Evolutionary conservation across 2,329 filamentous ascomycete species (phyloP), one percentile per base, ranked within the genome.

Genomic region (Gnomoniopsis smithogilvyi): DNA sequence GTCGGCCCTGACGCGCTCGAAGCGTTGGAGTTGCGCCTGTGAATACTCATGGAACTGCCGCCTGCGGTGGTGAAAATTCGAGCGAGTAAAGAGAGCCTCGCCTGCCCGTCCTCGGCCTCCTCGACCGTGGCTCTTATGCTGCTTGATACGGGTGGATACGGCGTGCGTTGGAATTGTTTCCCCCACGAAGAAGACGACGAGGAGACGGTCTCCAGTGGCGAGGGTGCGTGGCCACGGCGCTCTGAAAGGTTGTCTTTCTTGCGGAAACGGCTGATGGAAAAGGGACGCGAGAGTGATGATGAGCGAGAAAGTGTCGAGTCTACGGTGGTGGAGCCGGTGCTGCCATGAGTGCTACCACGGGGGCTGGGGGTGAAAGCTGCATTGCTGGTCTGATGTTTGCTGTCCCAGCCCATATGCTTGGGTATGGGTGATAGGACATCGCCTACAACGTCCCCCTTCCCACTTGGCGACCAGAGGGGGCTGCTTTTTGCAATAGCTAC

Each of bases 31-130:
- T 30, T 36, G 26, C 51, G 51, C 45, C 43, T 54, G 22, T 22
- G 14, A 21, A 24, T 52, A 48, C 56, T 46, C 22, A 12, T 26
- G n/a, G 22, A n/a, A 43, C 53, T 26, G 33, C 26, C 10, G 33
- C 53, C 38, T 3, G 33, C 43, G 4, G 52, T 22, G 17, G 52
- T 33, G 4, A 62, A 59, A 7, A 62, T 54, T 41, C 51, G 51
- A 17, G 45, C 50, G 30, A 62, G 49, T 45, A 62, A 41, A 21
- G 60, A 60, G 21, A 55, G 46, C 21, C 60, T 53, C 45, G 51
- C 46, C 21, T 49, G 47, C 30, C 38, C 21, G 45, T 54, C 50
- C 14, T 56, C 58, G 26, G 51, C 56, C n/a, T 52, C 51, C 22
- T 62, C 60, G n/a, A 56, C 51, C 11, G 53, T 46, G 22, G 52